Evolutionary conservation across 1,284 basidiomycete species (phyloP), one percentile per base, ranked within the genome.

Genomic region (Trichosporon sp.): DNA sequence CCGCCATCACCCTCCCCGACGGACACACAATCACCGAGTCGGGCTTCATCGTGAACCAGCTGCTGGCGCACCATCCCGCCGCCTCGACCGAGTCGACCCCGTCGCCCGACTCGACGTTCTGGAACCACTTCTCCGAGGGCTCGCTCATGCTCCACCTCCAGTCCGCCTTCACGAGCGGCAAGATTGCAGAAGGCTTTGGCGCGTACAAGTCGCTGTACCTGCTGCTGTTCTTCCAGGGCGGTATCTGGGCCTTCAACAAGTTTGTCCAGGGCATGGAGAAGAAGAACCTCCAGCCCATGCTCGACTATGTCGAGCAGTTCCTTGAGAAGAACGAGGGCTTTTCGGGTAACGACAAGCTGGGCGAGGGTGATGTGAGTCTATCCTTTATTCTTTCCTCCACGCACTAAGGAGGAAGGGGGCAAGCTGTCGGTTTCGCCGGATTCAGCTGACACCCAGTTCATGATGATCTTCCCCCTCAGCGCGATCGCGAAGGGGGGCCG

Each of bases 121-220:
- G 80, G 80, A 65, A 68, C 56, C 78, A 81, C 74, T 82, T 78
- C 64, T 26, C 76, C 54, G 81, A 83, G 68, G 81, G 78, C 10
- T 75, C 70, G 32, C 71, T 79, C 63, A 79, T 83, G 77, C 73
- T 73, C n/a, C 70, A 76, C 21, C 72, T 83, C 16, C 79, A 81
- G 67, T 8, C 14, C 31, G 68, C 38, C 4, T 16, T 59, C 51
- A 66, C 72, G 4, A 43, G 16, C 37, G 7, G 5, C 43, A 69
- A 65, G 59, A 37, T 67, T 8, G 11, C 12, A 7, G 35, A 69
- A 26, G 68, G 56, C 43, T 32, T 67, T 16, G 43, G 19, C 1
- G 16, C 63, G 5, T 68, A 54, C 69, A 64, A 54, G 32, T 16
- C 8, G 3, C 66, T 70, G 6, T 67, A 65, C 37, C 59, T 70